Conservation (phyloP, 2,329 filamentous ascomycete species). For the Xylaria arbuscula region DNA sequence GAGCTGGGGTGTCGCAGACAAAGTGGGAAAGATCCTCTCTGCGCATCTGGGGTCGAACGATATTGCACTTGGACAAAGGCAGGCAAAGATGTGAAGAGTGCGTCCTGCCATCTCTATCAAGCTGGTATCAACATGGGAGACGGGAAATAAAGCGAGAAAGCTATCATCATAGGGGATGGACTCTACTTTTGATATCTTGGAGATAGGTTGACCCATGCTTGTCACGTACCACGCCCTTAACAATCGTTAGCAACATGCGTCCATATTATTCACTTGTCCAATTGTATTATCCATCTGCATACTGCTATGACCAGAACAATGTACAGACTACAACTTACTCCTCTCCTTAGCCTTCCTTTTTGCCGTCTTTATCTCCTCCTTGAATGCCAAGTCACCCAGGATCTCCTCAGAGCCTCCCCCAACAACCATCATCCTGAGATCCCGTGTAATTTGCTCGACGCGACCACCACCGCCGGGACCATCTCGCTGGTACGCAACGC, state of each 20-base stretch:
- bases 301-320: neutral
- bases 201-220: neutral
- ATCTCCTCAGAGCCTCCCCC: conserved; percentile 65
- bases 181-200: too few relatives aligned
- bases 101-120: neutral
- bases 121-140: neutral
- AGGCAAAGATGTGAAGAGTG: conserved; percentile 23
- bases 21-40: conserved; percentile 57
- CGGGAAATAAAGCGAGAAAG: too few relatives aligned
- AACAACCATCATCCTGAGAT: conserved; percentile 62
- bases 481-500: conserved; percentile 58
- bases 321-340: conserved; percentile 26
- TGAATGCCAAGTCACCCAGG: conserved; percentile 58
- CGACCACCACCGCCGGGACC: conserved; percentile 58
- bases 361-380: conserved; percentile 53
- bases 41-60: conserved; percentile 35
- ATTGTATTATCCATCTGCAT: neutral
- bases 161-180: too few relatives aligned
- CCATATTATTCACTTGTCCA: neutral
- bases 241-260: neutral
- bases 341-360: conserved; percentile 26
- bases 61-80: neutral
- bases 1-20: conserved; percentile 68
- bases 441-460: conserved; percentile 61
- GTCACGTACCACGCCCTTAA: neutral